Evolutionary conservation across 495 filamentous ascomycete genomes (phyloP).

Genomic region (Sordaria brevicollis): DNA sequence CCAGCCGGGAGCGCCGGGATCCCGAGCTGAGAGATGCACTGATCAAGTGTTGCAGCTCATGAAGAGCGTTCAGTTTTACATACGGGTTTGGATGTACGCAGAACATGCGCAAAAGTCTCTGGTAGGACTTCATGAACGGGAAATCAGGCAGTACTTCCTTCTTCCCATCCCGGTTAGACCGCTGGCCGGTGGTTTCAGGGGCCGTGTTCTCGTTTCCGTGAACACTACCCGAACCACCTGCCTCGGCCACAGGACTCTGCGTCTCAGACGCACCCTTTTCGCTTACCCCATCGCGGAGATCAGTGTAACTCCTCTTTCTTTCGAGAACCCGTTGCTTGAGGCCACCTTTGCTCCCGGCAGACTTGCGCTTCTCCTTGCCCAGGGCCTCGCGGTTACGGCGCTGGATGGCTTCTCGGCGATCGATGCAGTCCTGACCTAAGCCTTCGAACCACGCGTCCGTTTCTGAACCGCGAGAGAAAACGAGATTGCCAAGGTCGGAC

Average conservation of each 20-base stretch:
- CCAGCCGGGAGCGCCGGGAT: constrained; percentile 17
- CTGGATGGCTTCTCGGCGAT: constrained; percentile 57
- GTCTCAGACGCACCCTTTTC: constrained; percentile 20
- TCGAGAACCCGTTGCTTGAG: constrained; percentile 43
- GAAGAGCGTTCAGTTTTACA: constrained; percentile 72
- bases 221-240: constrained; percentile 16
- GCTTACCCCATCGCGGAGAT: constrained; percentile 30
- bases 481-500: constrained; percentile 77
- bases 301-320: constrained; percentile 48
- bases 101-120: constrained; percentile 71
- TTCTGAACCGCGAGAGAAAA: constrained; percentile 80
- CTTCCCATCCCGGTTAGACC: constrained; percentile 19
- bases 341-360: constrained; percentile 13
- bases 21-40: constrained; percentile 59
- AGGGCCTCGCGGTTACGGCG: constrained; percentile 29
- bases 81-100: constrained; percentile 84
- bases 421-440: constrained; percentile 67
- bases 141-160: constrained; percentile 46
- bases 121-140: constrained; percentile 65
- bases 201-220: constrained; percentile 28
- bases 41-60: constrained; percentile 73
- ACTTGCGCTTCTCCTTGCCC: constrained; percentile 38
- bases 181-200: constrained; percentile 29
- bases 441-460: constrained; percentile 85
- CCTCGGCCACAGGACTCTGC: constrained; percentile 20